Conservation (phyloP, 495 filamentous ascomycete species). For the Tuber microsphaerosporum region DNA sequence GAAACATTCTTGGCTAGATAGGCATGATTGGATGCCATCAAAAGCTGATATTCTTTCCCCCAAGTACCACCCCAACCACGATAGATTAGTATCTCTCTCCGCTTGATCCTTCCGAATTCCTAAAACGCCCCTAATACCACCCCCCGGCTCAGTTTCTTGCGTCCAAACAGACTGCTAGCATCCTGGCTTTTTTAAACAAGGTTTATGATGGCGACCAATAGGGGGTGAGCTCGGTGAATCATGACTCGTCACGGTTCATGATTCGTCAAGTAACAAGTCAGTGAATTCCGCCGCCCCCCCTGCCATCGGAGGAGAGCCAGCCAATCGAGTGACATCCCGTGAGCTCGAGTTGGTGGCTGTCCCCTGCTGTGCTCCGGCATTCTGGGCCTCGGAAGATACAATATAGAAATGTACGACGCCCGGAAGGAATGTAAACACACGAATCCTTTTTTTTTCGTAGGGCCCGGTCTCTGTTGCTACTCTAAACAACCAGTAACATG, state of each 20-base stretch:
- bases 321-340: conserved; percentile 3
- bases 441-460: not conserved
- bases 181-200: not conserved
- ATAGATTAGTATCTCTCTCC: not conserved
- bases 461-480: not conserved
- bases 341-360: not conserved
- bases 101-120: not conserved
- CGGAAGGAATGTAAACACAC: not conserved
- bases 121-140: not conserved
- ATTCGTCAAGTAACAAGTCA: not conserved
- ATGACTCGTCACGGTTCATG: not conserved
- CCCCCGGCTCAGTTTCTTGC: not conserved
- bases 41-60: not conserved
- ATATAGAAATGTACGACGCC: not conserved
- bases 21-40: not conserved
- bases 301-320: not conserved
- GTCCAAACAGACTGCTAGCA: not conserved
- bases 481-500: not conserved
- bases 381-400: not conserved
- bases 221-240: not conserved
- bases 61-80: not conserved
- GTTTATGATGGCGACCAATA: not conserved
- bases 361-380: not conserved
- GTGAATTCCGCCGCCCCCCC: not conserved
- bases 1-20: not conserved